Evolutionary conservation across 2,329 filamentous ascomycete genomes (phyloP).

Genomic region (Penicillium decumbens): DNA sequence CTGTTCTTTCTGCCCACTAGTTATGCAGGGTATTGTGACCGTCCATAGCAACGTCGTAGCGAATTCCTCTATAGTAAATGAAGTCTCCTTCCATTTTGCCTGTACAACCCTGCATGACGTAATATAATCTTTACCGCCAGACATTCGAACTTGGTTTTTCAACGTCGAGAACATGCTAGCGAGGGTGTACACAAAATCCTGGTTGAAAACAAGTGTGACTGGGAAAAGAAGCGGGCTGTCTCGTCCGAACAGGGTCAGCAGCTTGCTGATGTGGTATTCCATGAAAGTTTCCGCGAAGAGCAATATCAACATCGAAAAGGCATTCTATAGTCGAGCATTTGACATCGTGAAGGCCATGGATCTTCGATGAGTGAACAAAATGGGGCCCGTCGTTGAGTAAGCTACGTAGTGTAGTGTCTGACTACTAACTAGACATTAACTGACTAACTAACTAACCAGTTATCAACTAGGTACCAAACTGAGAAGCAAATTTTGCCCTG

Average conservation of each 20-base stretch:
- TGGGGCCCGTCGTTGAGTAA: too few species aligned
- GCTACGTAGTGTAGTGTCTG: too few species aligned
- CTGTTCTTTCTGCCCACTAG: too few species aligned
- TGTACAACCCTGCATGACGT: too few species aligned
- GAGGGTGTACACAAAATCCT: slow-evolving; percentile 99
- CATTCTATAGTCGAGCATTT: slow-evolving; percentile 88
- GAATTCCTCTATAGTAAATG: too few species aligned
- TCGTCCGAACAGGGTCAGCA: slow-evolving; percentile 89
- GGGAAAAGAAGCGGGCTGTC: slow-evolving; percentile 97
- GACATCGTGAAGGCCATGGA: slow-evolving; percentile 99
- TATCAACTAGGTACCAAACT: too few species aligned
- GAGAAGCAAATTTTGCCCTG: too few species aligned
- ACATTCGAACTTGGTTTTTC: slow-evolving; percentile 99
- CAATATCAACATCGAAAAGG: slow-evolving; percentile 99
- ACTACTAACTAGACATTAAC: too few species aligned
- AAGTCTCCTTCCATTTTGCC: too few species aligned
- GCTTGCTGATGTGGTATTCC: slow-evolving; percentile 87
- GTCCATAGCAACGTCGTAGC: too few species aligned
- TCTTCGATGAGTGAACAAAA: slow-evolving; percentile 69
- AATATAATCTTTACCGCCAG: slow-evolving; percentile 46
- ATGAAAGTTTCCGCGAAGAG: slow-evolving; percentile 97
- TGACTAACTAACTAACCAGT: too few species aligned
- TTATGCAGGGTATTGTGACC: too few species aligned
- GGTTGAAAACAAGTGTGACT: slow-evolving; percentile 99
- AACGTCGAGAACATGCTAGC: slow-evolving; percentile 96